Base-by-base conservation (phyloP, 441 rosid genomes). In the Gossypium trilobum region DNA sequence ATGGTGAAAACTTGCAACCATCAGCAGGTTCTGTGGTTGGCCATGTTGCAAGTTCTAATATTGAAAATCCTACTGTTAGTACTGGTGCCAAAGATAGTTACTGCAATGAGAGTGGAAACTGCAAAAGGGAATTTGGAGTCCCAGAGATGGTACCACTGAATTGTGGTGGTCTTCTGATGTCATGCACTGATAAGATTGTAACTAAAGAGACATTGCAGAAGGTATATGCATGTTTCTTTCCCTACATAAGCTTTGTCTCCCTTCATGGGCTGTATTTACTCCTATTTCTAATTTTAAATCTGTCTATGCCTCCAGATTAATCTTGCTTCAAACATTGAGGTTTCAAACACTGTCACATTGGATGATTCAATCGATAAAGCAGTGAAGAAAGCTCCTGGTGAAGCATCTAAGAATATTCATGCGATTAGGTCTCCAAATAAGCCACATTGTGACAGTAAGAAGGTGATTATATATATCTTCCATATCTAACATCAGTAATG, bases 181-280 rank as follows among this genome's bases (percentile, higher is more conserved):
- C 51, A 31, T 59, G 71, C 52, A 20, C 48, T 76, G 73, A 76
- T 54, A 19, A 75, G 63, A 75, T 33, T 50, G 73, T 36, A 2
- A 23, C 19, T 11, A 42, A 27, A 14, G 78, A 68, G 74, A 50
- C 74, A 36, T 75, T 76, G 33, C 73, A 70, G 61, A 77, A 81
- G 86, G 95, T 89, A 76, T 75, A 44, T 80, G 48, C 72, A 52
- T 69, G 70, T 77, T 74, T 66, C 50, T 9, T 63, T 17, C 67
- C 46, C 11, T 51, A 39, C 8, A 1, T 5, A 50, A 65, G 25
- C 31, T 10, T 31, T 48, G 36, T 23, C 36, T 66, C 19, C 19
- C 33, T 62, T 31, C 20, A 23, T 46, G 36, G n/a, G 27, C 60
- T 14, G 54, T 51, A 60, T 23, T 75, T 65, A 4, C 56, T 13